phyloP scores from a whole-genome alignment of 495 filamentous ascomycete species.

The Diplogelasinospora grovesii region DNA sequence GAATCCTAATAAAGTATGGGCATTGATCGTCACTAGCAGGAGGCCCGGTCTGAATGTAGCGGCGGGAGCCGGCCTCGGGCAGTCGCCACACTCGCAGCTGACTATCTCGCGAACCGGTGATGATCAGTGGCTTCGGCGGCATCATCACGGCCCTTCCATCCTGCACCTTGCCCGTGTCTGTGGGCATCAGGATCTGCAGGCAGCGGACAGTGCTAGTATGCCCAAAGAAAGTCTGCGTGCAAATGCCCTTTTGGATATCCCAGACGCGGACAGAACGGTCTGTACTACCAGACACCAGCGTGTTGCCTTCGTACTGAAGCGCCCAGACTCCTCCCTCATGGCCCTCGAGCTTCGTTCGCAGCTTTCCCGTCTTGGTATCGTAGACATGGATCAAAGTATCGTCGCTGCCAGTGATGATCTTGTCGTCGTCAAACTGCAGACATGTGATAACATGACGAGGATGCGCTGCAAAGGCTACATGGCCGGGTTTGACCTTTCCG shows the following conservation, averaged over 20 bases:
- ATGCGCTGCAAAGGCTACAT: constrained; percentile 93
- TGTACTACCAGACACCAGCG: constrained; percentile 90
- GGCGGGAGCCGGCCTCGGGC: constrained; percentile 67
- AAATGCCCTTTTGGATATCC: constrained; percentile 88
- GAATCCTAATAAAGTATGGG: constrained; percentile 84
- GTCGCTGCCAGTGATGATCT: constrained; percentile 95
- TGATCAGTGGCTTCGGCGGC: constrained; percentile 89
- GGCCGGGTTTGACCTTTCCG: constrained; percentile 75
- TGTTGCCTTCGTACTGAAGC: constrained; percentile 91
- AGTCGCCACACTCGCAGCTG: constrained; percentile 93
- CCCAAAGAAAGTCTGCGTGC: constrained; percentile 92
- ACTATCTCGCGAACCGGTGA: constrained; percentile 94
- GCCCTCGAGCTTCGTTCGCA: constrained; percentile 75
- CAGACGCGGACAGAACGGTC: constrained; percentile 94
- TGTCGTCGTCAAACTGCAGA: constrained; percentile 94
- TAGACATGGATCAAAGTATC: constrained; percentile 98
- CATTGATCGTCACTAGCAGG: constrained; percentile 77
- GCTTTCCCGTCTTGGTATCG: constrained; percentile 87
- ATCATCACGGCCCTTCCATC: constrained; percentile 78
- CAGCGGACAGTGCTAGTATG: constrained; percentile 97
- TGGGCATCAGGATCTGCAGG: constrained; percentile 87
- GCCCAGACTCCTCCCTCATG: constrained; percentile 99
- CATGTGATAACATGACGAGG: constrained; percentile 96
- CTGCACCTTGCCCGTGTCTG: constrained; percentile 60
- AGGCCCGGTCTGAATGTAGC: constrained; percentile 69